Conservation (phyloP, 441 rosid genomes). For the Metrosideros polymorpha region DNA sequence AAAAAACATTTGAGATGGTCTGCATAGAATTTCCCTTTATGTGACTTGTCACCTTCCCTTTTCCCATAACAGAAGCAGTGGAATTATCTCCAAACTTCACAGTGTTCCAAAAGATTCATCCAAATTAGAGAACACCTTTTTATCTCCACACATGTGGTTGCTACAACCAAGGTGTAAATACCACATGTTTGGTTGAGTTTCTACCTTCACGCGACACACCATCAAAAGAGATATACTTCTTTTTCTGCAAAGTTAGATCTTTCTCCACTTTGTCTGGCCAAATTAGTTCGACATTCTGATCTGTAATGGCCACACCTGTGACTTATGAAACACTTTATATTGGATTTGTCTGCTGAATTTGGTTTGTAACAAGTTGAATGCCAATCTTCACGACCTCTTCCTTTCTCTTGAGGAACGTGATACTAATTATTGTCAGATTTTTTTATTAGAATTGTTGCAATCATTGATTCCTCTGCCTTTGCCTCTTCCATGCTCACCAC, state of each 20-base stretch:
- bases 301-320: not conserved
- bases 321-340: not conserved
- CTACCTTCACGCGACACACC: not conserved
- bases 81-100: not conserved
- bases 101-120: not conserved
- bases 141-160: not conserved
- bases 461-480: too few relatives aligned
- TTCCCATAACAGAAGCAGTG: not conserved
- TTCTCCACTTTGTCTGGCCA: not conserved
- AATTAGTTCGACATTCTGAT: not conserved
- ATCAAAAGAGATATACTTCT: not conserved
- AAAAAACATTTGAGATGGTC: not conserved
- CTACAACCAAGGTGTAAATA: not conserved
- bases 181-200: not conserved
- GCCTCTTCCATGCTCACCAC: too few relatives aligned
- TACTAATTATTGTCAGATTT: too few relatives aligned
- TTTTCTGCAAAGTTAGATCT: not conserved
- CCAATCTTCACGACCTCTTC: not conserved
- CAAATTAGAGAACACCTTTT: not conserved
- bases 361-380: not conserved
- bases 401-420: not conserved
- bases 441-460: too few relatives aligned
- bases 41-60: not conserved
- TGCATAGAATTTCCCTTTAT: not conserved
- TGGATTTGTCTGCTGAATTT: not conserved